Evolutionary conservation across 2,329 filamentous ascomycete species (phyloP).

Genomic region (Neodidymelliopsis sp.): DNA sequence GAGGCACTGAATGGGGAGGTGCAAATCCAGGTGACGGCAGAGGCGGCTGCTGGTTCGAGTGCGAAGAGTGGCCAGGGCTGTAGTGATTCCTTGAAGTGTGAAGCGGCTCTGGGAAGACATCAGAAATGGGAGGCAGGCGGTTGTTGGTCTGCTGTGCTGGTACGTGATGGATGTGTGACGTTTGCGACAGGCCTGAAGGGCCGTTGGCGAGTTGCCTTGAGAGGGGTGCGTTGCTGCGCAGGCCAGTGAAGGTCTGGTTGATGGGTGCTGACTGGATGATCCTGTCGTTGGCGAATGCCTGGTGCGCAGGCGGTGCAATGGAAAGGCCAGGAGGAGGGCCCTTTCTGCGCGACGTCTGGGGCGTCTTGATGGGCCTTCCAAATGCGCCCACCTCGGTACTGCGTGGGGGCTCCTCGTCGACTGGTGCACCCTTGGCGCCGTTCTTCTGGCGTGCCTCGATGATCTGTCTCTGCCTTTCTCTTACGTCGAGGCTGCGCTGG

Average conservation of each 20-base stretch:
- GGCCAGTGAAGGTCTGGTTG: constrained; percentile 92
- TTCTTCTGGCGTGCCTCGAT: constrained; percentile 94
- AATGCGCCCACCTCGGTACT: constrained; percentile 52
- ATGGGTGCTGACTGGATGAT: constrained; percentile 97
- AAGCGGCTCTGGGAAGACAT: constrained; percentile 88
- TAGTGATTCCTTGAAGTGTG: constrained; percentile 56
- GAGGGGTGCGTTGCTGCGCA: constrained; percentile 68
- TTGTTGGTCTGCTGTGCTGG: constrained; percentile 90
- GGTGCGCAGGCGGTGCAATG: constrained; percentile 92
- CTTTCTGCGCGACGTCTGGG: constrained; percentile 75
- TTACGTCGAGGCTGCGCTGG: constrained; percentile 89
- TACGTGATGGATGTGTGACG: constrained; percentile 89
- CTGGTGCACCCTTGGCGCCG: constrained; percentile 56
- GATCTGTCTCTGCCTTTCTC: constrained; percentile 92
- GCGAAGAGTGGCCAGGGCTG: constrained; percentile 70
- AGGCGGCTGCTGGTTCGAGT: constrained; percentile 70
- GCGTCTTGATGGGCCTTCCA: constrained; percentile 66
- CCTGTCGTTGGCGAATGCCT: constrained; percentile 90
- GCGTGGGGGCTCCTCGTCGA: constrained; percentile 39
- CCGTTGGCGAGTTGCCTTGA: constrained; percentile 82
- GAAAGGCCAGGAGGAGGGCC: constrained; percentile 86
- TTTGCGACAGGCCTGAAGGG: constrained; percentile 80
- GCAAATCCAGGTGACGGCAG: constrained; percentile 81
- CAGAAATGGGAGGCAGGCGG: constrained; percentile 88
- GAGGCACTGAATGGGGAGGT: constrained; percentile 58